Conservation (phyloP, 78 protist genomes). For the Dictyostelium intermedium region DNA sequence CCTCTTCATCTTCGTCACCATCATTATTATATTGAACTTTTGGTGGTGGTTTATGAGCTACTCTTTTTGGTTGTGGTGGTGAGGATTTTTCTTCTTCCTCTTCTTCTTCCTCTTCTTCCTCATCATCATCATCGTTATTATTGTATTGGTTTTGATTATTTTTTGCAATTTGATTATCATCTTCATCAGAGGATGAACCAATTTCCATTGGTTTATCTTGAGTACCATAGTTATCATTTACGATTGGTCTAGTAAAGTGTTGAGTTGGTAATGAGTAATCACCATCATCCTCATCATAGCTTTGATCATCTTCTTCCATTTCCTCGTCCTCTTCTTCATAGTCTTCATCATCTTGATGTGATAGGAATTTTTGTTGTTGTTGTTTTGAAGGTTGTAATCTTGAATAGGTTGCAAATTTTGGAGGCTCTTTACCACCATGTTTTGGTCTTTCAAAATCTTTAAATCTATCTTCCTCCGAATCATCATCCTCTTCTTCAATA, state of each 20-base stretch:
- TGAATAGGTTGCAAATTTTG: background rate
- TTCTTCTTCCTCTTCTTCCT: background rate
- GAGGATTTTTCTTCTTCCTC: background rate
- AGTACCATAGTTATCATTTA: background rate
- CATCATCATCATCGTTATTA: background rate
- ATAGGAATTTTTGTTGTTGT: constrained; percentile 7
- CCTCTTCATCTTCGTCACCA: background rate
- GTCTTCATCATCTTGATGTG: background rate
- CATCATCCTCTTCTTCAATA: background rate
- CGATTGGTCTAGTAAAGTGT: background rate
- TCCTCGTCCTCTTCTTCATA: background rate
- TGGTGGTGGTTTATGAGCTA: background rate
- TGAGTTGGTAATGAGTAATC: background rate
- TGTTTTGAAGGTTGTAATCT: background rate
- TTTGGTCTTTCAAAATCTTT: background rate
- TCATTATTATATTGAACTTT: background rate
- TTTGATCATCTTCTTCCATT: background rate
- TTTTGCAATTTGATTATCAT: background rate
- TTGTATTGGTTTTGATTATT: background rate
- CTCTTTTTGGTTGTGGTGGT: background rate
- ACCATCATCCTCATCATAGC: background rate
- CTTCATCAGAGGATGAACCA: constrained; percentile 3
- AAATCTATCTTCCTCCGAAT: background rate
- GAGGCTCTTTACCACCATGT: constrained; percentile 10
- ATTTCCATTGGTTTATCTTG: constrained; percentile 43